These are phyloP conservation scores for Adansonia grandidieri DNA, from an alignment of 441 rosid genomes.

Conservation along the genomic window DNA sequence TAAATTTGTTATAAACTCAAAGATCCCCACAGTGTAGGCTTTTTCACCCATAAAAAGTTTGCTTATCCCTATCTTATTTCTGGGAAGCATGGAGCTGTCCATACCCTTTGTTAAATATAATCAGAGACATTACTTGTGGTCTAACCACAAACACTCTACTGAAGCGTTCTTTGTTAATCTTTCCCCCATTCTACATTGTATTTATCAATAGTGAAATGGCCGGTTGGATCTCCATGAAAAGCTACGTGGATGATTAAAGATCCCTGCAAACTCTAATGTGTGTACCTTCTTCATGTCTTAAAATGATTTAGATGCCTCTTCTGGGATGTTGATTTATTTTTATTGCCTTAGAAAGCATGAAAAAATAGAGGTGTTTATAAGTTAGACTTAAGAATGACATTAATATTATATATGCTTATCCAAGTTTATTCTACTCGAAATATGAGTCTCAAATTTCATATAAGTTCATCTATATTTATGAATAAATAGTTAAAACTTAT, in stretches of 20 bases:
- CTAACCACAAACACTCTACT: background rate
- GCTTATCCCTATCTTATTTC: conserved; percentile 15
- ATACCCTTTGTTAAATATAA: conserved; percentile 21
- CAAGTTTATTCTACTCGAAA: too few species aligned
- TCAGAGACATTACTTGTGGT: background rate
- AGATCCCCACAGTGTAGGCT: background rate
- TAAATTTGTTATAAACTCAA: conserved; percentile 3
- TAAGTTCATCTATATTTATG: too few species aligned
- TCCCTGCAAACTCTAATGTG: background rate
- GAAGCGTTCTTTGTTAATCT: background rate
- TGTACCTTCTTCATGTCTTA: background rate
- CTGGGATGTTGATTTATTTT: background rate
- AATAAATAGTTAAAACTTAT: too few species aligned
- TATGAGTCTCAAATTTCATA: too few species aligned
- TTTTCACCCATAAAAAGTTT: background rate
- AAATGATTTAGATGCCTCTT: background rate
- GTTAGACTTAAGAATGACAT: too few species aligned
- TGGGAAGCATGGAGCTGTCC: conserved; percentile 1
- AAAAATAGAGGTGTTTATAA: too few species aligned
- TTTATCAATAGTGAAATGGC: background rate
- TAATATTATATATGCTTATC: too few species aligned
- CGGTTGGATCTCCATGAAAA: background rate
- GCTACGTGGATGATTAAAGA: background rate
- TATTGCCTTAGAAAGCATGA: background rate
- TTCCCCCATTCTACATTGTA: background rate